Evolutionary conservation across 164 flowering plant species (phyloP), one percentile per base, ranked within the genome.

Genomic region (Dillenia suffruticosa): DNA sequence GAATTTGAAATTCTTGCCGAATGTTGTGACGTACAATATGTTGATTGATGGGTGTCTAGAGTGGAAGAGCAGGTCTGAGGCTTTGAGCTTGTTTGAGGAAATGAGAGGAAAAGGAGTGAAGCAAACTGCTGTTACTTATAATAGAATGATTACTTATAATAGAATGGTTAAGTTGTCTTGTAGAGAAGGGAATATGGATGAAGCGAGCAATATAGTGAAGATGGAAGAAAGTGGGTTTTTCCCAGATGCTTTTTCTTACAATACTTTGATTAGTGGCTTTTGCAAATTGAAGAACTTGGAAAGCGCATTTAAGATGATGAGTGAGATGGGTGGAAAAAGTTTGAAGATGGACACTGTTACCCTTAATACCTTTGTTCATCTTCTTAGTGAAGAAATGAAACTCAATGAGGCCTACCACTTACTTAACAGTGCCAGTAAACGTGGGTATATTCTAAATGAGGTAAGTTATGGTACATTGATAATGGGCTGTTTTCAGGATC

Each of bases 401-500:
- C 79, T 84, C 16, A 72, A 76, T 10, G 85, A 85, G 62, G 98
- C 96, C 5, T 63, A 74, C 57, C 56, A 69, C 32, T 71, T 90
- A 73, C 79, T 90, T 24, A 45, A 9, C n/a, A 66, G 51, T 60
- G 87, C 91, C 10, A 50, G 47, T 2, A 79, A 62, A 62, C 76
- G 82, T 58, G 97, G 97, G 14, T 93, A 88, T 68, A 48, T 77
- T 44, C 68, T 81, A 48, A 92, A 90, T 78, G 85, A 79, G 67
- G 86, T 87, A 17, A 84, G 90, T 61, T 93, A 86, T 76, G 90
- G 98, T 50, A 93, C 92, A 49, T 57, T 93, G 67, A 85, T 93
- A 10, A 62, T 48, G 61, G 94, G 92, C 11, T 82, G 75, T 60
- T 88, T 77, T 61, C 79, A 72, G 64, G 71, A 79, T 54, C 87